Base-by-base conservation (phyloP, 148 eudicot genomes). In the Amaranthus palmeri region DNA sequence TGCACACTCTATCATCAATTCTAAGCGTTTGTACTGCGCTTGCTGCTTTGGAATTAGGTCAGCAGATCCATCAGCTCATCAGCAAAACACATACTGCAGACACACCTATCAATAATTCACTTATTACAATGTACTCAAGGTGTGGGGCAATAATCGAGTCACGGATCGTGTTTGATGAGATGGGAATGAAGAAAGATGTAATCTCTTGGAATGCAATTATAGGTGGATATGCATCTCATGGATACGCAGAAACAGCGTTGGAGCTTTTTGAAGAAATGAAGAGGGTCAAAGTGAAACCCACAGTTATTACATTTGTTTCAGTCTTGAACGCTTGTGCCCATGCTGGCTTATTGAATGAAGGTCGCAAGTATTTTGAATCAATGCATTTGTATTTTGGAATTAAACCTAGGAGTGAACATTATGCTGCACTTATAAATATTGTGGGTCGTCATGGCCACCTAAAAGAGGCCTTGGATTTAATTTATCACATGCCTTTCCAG, bases 191-290 rank as follows among this genome's bases (percentile, higher is more conserved):
- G 62, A 82, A 74, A 67, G 78, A 83, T 76, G 87, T 84, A 49
- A 82, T 86, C 4, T 74, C 85, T 54, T 86, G 89, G 87, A 86
- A 83, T 69, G 87, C 89, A 41, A 86, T 86, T 78, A 83, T 86
- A 58, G 83, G 85, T 69, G 89, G 85, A 44, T 83, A 84, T 72
- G 87, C 89, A 41, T 81, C 87, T 52, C 82, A 86, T 77, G 89
- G 89, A 42, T 70, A 76, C 61, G 89, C 79, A 44, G 52, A 43
- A 52, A 59, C 68, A 64, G 87, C 85, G 54, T 57, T 86, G 56
- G 87, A 81, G 65, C 81, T 83, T 77, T 86, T 86, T 54, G 81
- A 74, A 64, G 65, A 67, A 49, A 81, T 86, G 85, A 86, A 83
- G 72, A 76, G 52, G 69, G 65, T 66, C 8, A 81, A 62, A 54